Base-by-base conservation (phyloP, 2,329 filamentous ascomycete genomes). In the Arthroderma sp. region DNA sequence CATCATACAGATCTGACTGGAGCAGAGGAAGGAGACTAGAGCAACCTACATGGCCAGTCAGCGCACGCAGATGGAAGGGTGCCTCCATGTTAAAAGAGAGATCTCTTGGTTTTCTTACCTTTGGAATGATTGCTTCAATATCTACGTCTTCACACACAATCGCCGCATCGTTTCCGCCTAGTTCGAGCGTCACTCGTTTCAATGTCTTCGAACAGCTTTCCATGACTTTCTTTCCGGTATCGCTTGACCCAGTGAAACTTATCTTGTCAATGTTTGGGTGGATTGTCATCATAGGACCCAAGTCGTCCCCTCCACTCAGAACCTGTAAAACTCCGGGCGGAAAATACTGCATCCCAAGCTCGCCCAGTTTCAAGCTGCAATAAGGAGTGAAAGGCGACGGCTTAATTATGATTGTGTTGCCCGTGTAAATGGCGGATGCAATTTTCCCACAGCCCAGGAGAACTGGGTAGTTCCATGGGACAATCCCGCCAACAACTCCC, bases 311-410 rank as follows among this genome's bases (percentile, higher is more conserved):
- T 5, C 82, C 83, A 55, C 79, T 79, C 1, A 86, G 68, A 0
- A 74, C 78, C 63, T 85, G 81, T 1, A 85, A 66, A n/a, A 86
- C 80, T 39, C 83, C 83, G 0, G 80, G 77, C 1, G 81, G 81
- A 68, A 85, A 81, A 68, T 83, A 72, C 21, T 76, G 66, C 58
- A 79, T 74, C 0, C 75, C 80, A 1, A 86, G 66, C 67, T 85
- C 81, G 11, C 74, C 77, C n/a, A 83, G 64, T 67, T 86, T 85
- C 39, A 86, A 71, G 2, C 72, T 71, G 1, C 74, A 76, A 51
- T 61, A 61, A 2, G 63, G 64, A 7, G 63, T 60, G 54, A 63
- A 65, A 51, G 65, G 56, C 43, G 78, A 81, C 2, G 79, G 79
- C 67, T 82, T 82, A 60, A 81, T 66, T 54, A 83, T 80, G 43